These are phyloP conservation scores for Colletotrichum sp. DNA, from an alignment of 2,329 filamentous ascomycete species.

Conservation along the genomic window DNA sequence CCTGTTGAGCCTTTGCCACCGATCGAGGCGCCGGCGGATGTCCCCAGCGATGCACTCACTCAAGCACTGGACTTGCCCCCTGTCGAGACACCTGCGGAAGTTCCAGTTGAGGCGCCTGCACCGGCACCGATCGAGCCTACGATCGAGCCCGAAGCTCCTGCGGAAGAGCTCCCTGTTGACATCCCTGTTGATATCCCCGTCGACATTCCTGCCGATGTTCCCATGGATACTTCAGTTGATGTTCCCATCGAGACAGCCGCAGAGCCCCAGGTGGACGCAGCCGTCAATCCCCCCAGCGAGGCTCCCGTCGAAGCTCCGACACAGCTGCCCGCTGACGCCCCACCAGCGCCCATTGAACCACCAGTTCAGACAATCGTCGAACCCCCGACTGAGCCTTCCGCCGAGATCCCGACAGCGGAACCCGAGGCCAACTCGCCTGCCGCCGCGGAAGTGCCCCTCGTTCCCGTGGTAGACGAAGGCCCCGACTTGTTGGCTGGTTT, in stretches of 20 bases:
- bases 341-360: background rate
- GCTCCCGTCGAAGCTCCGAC: background rate
- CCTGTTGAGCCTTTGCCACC: background rate
- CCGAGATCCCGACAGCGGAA: background rate
- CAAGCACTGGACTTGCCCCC: background rate
- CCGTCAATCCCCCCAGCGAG: background rate
- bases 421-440: background rate
- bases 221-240: background rate
- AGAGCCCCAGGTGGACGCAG: background rate
- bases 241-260: background rate
- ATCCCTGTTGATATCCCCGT: background rate
- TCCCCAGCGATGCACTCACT: background rate
- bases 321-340: background rate
- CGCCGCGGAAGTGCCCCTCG: background rate
- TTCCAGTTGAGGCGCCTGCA: background rate
- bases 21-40: background rate
- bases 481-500: constrained; percentile 21
- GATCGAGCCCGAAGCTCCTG: background rate
- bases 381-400: background rate
- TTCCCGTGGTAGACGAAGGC: constrained; percentile 7
- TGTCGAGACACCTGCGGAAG: background rate
- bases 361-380: background rate
- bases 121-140: background rate
- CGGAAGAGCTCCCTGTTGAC: background rate
- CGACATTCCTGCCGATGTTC: background rate